Conservation (phyloP, 306 rosid genomes). For the Glycine tomentella region DNA sequence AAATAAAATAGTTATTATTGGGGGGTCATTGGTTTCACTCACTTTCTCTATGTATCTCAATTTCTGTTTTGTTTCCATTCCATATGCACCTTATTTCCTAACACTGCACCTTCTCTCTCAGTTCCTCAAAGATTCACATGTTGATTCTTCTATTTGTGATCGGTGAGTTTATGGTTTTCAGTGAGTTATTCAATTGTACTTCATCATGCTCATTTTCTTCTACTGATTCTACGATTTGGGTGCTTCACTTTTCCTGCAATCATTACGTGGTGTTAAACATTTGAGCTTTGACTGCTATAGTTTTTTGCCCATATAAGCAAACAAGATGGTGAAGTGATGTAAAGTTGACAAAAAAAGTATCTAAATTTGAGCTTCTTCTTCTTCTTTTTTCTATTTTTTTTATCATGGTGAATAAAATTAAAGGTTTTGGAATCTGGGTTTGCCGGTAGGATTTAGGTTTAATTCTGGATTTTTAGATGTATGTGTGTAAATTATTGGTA, state of each 20-base stretch:
- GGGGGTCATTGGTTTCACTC: conserved; percentile 62
- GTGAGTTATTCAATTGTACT: conserved; percentile 23
- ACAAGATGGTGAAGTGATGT: conserved; percentile 43
- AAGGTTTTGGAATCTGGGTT: conserved; percentile 59
- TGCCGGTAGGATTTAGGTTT: conserved; percentile 41
- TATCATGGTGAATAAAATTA: conserved; percentile 28
- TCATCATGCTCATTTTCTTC: conserved; percentile 8
- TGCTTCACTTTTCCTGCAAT: conserved; percentile 27
- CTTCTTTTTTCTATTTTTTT: neutral
- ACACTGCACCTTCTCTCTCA: conserved; percentile 55
- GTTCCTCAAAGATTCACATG: conserved; percentile 29
- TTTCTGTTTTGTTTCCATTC: conserved; percentile 53
- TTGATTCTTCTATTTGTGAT: conserved; percentile 50
- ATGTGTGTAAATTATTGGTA: conserved; percentile 35
- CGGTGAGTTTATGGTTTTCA: conserved; percentile 56
- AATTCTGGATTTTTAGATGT: conserved; percentile 39
- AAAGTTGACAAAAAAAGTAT: conserved; percentile 43
- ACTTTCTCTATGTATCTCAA: conserved; percentile 49
- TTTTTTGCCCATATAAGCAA: conserved; percentile 35
- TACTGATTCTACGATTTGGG: conserved; percentile 18
- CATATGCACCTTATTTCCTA: conserved; percentile 62
- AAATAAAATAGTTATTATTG: conserved; percentile 40
- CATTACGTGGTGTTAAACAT: conserved; percentile 37
- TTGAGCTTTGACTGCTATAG: conserved; percentile 38
- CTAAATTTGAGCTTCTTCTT: too few species aligned